Base-by-base conservation (phyloP, 2,329 filamentous ascomycete genomes). In the Alternaria sp. region DNA sequence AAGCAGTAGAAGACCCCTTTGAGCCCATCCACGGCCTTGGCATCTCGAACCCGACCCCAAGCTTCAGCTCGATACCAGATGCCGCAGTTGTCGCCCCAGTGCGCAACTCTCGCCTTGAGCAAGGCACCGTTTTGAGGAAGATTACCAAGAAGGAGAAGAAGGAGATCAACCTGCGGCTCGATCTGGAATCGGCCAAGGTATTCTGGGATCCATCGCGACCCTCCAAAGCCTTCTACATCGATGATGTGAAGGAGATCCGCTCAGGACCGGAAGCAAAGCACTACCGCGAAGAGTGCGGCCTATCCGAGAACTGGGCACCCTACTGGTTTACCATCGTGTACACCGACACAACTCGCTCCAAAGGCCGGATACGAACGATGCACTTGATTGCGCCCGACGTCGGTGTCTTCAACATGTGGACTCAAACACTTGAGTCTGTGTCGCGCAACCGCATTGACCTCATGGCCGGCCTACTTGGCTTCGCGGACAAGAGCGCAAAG, bases 311-410 rank as follows among this genome's bases (percentile, higher is more conserved):
- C 6, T 86, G 89, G 40, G 90, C 94, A 70, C 81, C 85, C 8
- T 87, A 88, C 14, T 97, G 94, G 87, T 94, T 98, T 74, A 96
- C 94, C 28, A 93, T 99, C 67, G 87, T 97, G 54, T 97, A 97
- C 78, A 87, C 89, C 0, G 86, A 92, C 38, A 89, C 91, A 0
- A 91, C 93, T 69, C 90, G 90, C 63, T 90, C 90, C 9, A 94
- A 93, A 74, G 90, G 89, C 45, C 82, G 85, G 25, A 83, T 86
- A 71, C 97, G 97, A 78, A 90, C 90, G 9, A 88, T 98, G 82
- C 93, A 98, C 78, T 85, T 99, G 53, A 89, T 97, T 59, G 92
- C 94, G 27, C 90, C 90, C 11, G 89, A 90, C 63, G 84, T 89
- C 48, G 86, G 89, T 67, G 87, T 89, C 8, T 90, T 94, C 70